A percentile compares a stretch with the other conserved stretches of the same genome.
These are phyloP conservation scores for Myxozyma sirexii DNA, from an alignment of 805 yeast genomes.

Conservation along the genomic window DNA sequence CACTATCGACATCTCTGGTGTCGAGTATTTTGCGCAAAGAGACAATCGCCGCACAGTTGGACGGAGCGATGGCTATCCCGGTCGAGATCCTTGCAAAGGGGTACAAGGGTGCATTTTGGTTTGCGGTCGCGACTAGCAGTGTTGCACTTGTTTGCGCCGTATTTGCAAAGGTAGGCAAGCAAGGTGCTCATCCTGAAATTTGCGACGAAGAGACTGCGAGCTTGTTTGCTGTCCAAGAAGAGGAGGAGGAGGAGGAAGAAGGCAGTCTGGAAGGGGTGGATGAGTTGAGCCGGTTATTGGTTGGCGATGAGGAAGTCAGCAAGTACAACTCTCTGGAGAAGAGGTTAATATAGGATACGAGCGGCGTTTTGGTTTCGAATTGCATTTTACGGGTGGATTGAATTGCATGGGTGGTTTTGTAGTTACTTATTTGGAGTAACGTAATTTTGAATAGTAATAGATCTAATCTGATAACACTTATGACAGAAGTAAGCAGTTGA, in stretches of 20 bases:
- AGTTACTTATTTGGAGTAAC: not conserved
- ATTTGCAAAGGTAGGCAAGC: slow-evolving; percentile 45
- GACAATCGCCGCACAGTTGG: not conserved
- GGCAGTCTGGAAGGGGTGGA: not conserved
- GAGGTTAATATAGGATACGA: not conserved
- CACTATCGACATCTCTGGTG: slow-evolving; percentile 48
- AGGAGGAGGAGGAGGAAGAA: slow-evolving; percentile 4
- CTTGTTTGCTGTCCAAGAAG: not conserved
- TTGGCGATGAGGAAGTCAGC: not conserved
- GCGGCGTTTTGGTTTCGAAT: not conserved
- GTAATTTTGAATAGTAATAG: too few species aligned
- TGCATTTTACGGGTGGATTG: not conserved
- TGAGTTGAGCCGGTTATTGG: slow-evolving; percentile 7
- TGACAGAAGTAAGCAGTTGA: too few species aligned
- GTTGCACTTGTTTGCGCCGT: slow-evolving; percentile 38
- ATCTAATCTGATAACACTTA: too few species aligned
- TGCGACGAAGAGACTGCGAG: slow-evolving; percentile 3
- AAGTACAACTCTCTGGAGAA: slow-evolving; percentile 1
- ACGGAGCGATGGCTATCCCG: not conserved
- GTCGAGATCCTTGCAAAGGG: slow-evolving; percentile 15
- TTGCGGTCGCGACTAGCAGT: slow-evolving; percentile 44
- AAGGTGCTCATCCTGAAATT: slow-evolving; percentile 5
- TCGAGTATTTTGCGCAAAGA: slow-evolving; percentile 36
- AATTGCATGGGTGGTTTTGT: not conserved
- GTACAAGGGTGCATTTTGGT: slow-evolving; percentile 34